phyloP scores from a whole-genome alignment of 805 yeast species.

The Saccharomycopsis capsularis region DNA sequence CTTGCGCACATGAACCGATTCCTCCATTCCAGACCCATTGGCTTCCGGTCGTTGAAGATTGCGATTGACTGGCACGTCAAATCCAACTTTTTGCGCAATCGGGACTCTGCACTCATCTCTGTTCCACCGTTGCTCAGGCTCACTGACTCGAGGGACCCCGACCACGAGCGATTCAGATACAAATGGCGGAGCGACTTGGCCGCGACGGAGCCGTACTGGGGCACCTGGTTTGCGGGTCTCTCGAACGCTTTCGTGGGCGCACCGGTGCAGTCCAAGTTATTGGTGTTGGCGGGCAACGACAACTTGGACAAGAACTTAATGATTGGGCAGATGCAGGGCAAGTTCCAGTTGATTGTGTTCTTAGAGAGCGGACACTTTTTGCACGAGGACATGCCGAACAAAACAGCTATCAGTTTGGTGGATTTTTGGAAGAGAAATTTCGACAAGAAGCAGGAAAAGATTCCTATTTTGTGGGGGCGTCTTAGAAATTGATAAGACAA shows the following conservation, averaged over 20 bases:
- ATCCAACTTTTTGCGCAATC: constrained; percentile 46
- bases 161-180: constrained; percentile 26
- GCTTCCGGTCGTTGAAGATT: constrained; percentile 43
- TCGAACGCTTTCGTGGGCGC: constrained; percentile 46
- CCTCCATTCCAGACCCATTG: constrained; percentile 54
- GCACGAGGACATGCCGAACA: constrained; percentile 84
- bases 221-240: constrained; percentile 69
- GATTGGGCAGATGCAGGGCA: constrained; percentile 98
- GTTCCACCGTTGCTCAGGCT: constrained; percentile 58
- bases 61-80: constrained; percentile 83
- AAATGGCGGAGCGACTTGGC: constrained; percentile 62
- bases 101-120: constrained; percentile 62
- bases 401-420: constrained; percentile 48
- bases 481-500: constrained; percentile 12
- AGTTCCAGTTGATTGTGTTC: constrained; percentile 81
- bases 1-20: constrained; percentile 61
- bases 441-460: constrained; percentile 6
- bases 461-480: constrained; percentile 20
- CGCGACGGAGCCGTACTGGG: constrained; percentile 66
- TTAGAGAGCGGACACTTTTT: constrained; percentile 70
- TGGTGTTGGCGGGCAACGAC: constrained; percentile 85
- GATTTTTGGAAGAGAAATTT: constrained; percentile 40
- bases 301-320: constrained; percentile 77
- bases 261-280: constrained; percentile 51
- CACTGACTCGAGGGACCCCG: constrained; percentile 11